Base-by-base conservation (phyloP, 768 basidiomycete genomes). In the Solioccasus polychromus region DNA sequence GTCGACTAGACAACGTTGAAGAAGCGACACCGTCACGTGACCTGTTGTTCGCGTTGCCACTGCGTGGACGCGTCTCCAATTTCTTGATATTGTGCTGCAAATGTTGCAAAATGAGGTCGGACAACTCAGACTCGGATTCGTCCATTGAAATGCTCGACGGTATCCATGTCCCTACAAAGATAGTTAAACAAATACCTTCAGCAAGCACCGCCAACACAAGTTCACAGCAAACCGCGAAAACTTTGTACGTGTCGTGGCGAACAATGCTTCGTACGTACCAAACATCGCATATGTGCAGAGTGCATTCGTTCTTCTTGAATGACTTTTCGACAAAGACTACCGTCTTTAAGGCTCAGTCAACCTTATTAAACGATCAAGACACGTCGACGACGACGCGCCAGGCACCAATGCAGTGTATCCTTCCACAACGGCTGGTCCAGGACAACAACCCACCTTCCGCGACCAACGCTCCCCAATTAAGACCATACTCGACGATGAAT, bases 111-210 rank as follows among this genome's bases (percentile, higher is more conserved):
- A 60, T 58, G 61, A 54, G 42, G 25, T 35, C 39, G 19, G 50
- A 64, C 47, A 49, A 54, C 28, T 48, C 51, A 12, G 52, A 49
- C 11, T 45, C 61, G 19, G 64, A 68, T 31, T 64, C 57, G 53
- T 66, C 64, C 20, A 52, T 66, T 29, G 66, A 68, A 46, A 64
- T 66, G 28, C 26, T 60, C 31, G 64, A 66, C 8, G 64, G 49
- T 38, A 39, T 46, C 39, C 42, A 47, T 15, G 39, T 28, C 12
- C 47, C 44, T 17, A 24, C 46, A 51, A 51, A 54, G 50, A 14
- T 17, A 4, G 43, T 51, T 60, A 59, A 63, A 59, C 53, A 51
- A 57, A 43, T 31, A 43, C 23, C 35, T 8, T 18, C 48, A 47
- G 45, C 47, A 18, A 35, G 23, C 20, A 39, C 35, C 18, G 8